Percentiles rank a stretch among this genome's conserved stretches.
These are phyloP conservation scores for Aegilops tauschii DNA, from an alignment of 176 grass and related monocot genomes.

Conservation along the genomic window DNA sequence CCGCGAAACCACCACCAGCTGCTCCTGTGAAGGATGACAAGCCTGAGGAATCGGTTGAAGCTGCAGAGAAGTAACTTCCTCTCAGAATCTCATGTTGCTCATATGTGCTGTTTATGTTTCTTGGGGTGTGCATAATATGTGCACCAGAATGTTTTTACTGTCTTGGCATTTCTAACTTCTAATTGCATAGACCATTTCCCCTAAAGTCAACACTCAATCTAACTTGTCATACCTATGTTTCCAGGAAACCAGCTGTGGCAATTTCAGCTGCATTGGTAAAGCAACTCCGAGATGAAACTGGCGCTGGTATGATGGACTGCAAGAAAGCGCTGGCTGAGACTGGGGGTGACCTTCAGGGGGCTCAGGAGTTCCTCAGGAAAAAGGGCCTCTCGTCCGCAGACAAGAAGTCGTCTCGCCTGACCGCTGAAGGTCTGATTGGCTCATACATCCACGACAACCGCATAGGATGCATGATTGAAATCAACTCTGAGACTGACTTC, in stretches of 20 bases:
- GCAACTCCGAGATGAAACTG: conserved; percentile 95
- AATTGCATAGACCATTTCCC: background rate
- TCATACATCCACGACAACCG: conserved; percentile 94
- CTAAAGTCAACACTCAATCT: background rate
- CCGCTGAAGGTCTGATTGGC: conserved; percentile 84
- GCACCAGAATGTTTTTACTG: conserved; percentile 1
- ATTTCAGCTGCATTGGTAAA: conserved; percentile 89
- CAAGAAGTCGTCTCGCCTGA: conserved; percentile 91
- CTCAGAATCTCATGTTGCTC: conserved; percentile 12
- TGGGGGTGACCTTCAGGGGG: conserved; percentile 67
- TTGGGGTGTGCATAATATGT: background rate
- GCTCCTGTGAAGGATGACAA: conserved; percentile 49
- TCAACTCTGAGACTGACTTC: conserved; percentile 96
- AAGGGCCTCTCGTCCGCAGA: conserved; percentile 97
- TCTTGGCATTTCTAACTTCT: conserved; percentile 18
- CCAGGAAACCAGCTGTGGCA: conserved; percentile 59
- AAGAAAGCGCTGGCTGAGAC: conserved; percentile 90
- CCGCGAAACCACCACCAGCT: conserved; percentile 38
- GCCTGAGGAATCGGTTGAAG: conserved; percentile 53
- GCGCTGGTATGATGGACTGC: conserved; percentile 99
- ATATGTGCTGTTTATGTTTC: background rate
- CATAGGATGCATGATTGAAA: conserved; percentile 85
- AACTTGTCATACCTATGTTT: conserved; percentile 37
- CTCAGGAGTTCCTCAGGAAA: conserved; percentile 94
- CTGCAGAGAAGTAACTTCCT: conserved; percentile 67